Evolutionary conservation across 1,139 yeast species (phyloP), one percentile per base, ranked within the genome.

Genomic region (Magnusiomyces fungicola): DNA sequence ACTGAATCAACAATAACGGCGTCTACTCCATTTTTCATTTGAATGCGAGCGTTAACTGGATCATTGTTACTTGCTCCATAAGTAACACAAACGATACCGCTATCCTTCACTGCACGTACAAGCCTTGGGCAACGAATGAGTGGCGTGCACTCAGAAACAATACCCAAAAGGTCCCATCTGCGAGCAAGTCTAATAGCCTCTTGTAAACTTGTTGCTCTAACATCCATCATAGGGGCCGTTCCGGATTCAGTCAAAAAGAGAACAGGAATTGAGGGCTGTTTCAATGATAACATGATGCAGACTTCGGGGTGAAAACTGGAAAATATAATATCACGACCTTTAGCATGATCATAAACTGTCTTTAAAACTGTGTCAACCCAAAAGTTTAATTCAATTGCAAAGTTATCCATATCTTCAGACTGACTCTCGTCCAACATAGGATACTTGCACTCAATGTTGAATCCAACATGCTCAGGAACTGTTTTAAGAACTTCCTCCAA

Each of bases 1-100:
- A 92, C 97, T 54, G 89, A 83, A 66, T 92, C 97, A 3, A 88
- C 97, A 69, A 92, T 92, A 21, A 92, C 97, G 0, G 98, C 98
- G 71, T 92, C 97, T 7, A 92, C 96, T 14, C 97, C 97, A 10
- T 95, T 92, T 57, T 79, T 80, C 83, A 92, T 84, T 66, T 92
- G 97, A 53, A 85, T 72, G 58, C 81, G 81, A 33, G 96, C 92
- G 57, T 83, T 80, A 52, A 80, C 88, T 0, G 97, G 96, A 44
- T 81, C 81, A 61, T 92, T 92, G 65, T 92, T 92, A 61, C 77
- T 76, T 1, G 78, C 75, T 34, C 98, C 98, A 61, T 92, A 92
- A 0, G 96, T 87, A 50, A 92, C 95, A 67, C 97, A 90, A 14
- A 90, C 97, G 56, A 92, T 74, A 0, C 97, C 97, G 46, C 85